Conservation (phyloP, 768 basidiomycete genomes). For the Termitomyces sp. region DNA sequence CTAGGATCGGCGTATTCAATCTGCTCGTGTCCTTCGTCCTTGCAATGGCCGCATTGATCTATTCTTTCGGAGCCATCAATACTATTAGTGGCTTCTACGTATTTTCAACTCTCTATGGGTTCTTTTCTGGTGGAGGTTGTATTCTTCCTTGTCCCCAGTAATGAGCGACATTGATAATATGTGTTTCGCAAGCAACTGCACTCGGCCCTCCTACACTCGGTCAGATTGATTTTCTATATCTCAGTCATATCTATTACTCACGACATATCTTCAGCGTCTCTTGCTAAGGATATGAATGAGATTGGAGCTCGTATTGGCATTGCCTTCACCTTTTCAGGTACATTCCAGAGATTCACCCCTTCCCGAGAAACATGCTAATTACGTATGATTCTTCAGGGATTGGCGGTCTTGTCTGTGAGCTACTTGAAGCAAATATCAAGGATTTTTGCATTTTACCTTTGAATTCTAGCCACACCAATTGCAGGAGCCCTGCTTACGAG, state of each 20-base stretch:
- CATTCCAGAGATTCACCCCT: background rate
- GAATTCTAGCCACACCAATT: background rate
- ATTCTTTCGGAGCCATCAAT: background rate
- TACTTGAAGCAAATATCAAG: background rate
- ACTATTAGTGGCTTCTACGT: background rate
- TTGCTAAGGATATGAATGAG: background rate
- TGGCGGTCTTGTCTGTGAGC: background rate
- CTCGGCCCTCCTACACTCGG: background rate
- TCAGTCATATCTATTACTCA: background rate
- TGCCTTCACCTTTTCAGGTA: background rate
- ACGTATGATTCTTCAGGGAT: background rate
- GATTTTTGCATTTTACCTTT: background rate
- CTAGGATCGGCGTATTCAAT: background rate
- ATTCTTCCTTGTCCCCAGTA: background rate
- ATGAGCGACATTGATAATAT: background rate
- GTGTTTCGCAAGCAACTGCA: background rate
- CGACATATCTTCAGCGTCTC: background rate
- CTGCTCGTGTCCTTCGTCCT: background rate
- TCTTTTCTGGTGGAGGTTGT: conserved; percentile 2
- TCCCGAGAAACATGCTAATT: too few species aligned
- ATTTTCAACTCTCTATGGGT: background rate
- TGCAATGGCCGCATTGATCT: background rate
- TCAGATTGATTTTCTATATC: background rate
- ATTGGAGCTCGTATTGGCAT: background rate
- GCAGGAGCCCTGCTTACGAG: background rate